Conservation (phyloP, 176 grass and related monocot genomes). For the Carex myosuroides region DNA sequence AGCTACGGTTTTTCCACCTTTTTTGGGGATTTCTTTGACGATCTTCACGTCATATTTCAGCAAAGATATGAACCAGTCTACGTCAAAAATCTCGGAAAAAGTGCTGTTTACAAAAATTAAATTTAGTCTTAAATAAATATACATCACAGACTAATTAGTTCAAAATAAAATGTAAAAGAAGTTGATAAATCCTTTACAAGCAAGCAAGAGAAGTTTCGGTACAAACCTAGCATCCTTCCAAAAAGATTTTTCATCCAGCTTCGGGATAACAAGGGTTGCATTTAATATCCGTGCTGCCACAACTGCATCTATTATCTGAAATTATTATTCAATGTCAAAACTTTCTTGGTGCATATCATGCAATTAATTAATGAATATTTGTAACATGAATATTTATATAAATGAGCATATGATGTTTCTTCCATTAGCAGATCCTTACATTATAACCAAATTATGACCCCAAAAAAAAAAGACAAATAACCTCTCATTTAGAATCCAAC, state of each 20-base stretch:
- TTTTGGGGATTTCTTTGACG: slow-evolving; percentile 56
- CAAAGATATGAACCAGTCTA: slow-evolving; percentile 77
- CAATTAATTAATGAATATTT: not conserved
- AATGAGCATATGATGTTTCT: not conserved
- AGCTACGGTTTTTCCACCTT: slow-evolving; percentile 34
- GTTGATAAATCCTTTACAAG: not conserved
- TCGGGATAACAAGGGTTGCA: slow-evolving; percentile 83
- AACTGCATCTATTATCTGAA: slow-evolving; percentile 96
- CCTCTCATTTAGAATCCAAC: not conserved
- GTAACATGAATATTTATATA: not conserved
- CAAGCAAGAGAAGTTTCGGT: slow-evolving; percentile 8
- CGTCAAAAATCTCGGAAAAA: slow-evolving; percentile 82
- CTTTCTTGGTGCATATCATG: not conserved
- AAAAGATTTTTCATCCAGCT: slow-evolving; percentile 84
- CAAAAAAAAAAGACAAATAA: not conserved
- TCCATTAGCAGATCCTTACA: not conserved
- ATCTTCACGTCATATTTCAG: slow-evolving; percentile 81
- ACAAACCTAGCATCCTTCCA: slow-evolving; percentile 80
- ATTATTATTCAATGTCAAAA: slow-evolving; percentile 19
- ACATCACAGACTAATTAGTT: not conserved
- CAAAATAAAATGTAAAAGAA: not conserved
- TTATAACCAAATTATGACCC: slow-evolving; percentile 2
- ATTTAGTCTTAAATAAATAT: not conserved
- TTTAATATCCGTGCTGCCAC: slow-evolving; percentile 81
- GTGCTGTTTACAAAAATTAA: slow-evolving; percentile 37